Percentiles rank a stretch among this genome's conserved stretches.
These are phyloP conservation scores for Mycena albidolilacea DNA, from an alignment of 768 basidiomycete species.

Conservation along the genomic window DNA sequence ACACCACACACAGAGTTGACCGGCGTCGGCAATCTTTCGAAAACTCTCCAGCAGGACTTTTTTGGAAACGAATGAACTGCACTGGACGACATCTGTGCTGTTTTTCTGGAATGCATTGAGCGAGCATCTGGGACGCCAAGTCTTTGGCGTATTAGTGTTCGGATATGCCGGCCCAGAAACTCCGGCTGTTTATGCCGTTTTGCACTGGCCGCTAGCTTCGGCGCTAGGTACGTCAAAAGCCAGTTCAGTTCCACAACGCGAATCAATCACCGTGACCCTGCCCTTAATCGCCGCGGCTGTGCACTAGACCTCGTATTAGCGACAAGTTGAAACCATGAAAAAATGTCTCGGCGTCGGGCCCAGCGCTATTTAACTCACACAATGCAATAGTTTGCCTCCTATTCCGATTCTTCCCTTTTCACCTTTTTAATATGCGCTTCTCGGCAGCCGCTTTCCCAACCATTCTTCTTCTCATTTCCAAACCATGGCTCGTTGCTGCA, in stretches of 20 bases:
- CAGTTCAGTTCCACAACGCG: no score
- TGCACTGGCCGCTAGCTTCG: not conserved
- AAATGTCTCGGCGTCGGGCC: not conserved
- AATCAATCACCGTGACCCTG: no score
- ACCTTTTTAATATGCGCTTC: not conserved
- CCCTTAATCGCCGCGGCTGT: not conserved
- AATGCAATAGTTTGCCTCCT: not conserved
- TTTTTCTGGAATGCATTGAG: not conserved
- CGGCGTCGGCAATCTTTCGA: not conserved
- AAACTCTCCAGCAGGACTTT: not conserved
- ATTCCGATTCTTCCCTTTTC: not conserved
- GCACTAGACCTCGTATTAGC: not conserved
- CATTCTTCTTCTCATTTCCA: not conserved
- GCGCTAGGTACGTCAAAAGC: not conserved
- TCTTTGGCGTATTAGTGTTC: not conserved
- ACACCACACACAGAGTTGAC: no score
- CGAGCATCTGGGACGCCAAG: slow-evolving; percentile 1
- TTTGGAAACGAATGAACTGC: not conserved
- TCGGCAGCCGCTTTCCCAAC: not conserved
- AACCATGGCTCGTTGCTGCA: not conserved
- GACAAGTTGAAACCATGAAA: not conserved
- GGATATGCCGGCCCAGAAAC: not conserved
- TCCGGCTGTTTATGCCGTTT: not conserved
- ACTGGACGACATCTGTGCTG: not conserved
- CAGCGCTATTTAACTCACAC: not conserved